Percentiles rank a stretch among this genome's conserved stretches.
These are phyloP conservation scores for Saccharomycopsis hybrid DNA, from an alignment of 1,139 yeast genomes.

Conservation along the genomic window DNA sequence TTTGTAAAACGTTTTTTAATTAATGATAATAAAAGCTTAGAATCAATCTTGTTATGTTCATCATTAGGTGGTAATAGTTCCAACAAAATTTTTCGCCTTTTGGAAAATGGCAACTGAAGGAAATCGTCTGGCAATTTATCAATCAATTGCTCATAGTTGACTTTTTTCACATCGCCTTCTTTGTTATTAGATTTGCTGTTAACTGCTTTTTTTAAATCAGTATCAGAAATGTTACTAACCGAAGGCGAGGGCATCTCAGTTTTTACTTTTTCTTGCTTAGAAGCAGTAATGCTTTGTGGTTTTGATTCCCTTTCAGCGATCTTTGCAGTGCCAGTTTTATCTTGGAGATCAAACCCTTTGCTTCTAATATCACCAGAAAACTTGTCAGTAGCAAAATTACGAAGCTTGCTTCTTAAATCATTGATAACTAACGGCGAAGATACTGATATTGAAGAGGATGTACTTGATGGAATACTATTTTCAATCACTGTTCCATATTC, in stretches of 20 bases:
- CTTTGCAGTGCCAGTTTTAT: too few relatives aligned
- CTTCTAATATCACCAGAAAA: not conserved
- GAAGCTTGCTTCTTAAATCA: slow-evolving; percentile 10
- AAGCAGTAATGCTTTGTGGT: too few relatives aligned
- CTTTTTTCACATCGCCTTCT: too few relatives aligned
- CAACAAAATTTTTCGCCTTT: slow-evolving; percentile 50
- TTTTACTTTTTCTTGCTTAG: too few relatives aligned
- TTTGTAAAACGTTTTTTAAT: slow-evolving; percentile 18
- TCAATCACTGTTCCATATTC: slow-evolving; percentile 20
- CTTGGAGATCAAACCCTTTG: not conserved
- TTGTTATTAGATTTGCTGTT: too few relatives aligned
- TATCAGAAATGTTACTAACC: too few relatives aligned
- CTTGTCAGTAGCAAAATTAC: not conserved
- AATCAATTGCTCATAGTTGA: slow-evolving; percentile 33
- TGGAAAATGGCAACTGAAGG: slow-evolving; percentile 60
- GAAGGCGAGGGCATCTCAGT: too few relatives aligned
- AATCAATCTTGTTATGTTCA: slow-evolving; percentile 17
- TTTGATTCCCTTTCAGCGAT: too few relatives aligned
- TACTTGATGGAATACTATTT: slow-evolving; percentile 11
- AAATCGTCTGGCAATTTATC: slow-evolving; percentile 54
- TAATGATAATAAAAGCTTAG: slow-evolving; percentile 15
- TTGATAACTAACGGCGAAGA: slow-evolving; percentile 16
- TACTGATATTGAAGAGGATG: slow-evolving; percentile 11
- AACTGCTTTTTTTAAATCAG: too few relatives aligned
- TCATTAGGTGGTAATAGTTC: slow-evolving; percentile 42